Percentiles rank a stretch among this genome's conserved stretches.
Conservation (phyloP, 2,329 filamentous ascomycete genomes). For the Trichoderma endophyticum region DNA sequence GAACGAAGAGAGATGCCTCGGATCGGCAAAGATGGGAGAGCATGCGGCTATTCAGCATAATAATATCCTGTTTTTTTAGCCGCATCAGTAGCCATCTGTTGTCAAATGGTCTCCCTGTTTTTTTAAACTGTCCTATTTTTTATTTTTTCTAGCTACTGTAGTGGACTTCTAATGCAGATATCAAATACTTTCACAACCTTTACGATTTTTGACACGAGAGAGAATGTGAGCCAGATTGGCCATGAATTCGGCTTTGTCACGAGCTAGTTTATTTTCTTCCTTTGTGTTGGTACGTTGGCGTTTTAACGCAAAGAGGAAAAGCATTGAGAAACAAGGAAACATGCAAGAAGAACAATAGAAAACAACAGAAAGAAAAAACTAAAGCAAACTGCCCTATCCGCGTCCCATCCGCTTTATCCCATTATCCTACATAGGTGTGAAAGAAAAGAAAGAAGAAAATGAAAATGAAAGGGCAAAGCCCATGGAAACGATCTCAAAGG, state of each 20-base stretch:
- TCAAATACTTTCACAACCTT: slow-evolving; percentile 45
- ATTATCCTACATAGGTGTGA: slow-evolving; percentile 1
- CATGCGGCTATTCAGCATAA: slow-evolving; percentile 21
- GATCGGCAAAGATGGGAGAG: slow-evolving; percentile 16
- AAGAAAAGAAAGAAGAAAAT: neutral
- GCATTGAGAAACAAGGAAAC: neutral
- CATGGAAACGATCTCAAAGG: neutral
- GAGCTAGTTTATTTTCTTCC: neutral
- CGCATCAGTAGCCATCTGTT: slow-evolving; percentile 32
- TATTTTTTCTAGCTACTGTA: slow-evolving; percentile 51
- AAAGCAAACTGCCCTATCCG: neutral
- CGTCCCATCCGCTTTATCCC: neutral
- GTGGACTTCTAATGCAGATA: slow-evolving; percentile 63
- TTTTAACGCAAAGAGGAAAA: neutral
- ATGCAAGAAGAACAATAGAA: neutral
- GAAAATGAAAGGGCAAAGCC: neutral
- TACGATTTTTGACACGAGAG: neutral
- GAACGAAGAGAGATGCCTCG: slow-evolving; percentile 21
- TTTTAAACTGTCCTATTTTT: slow-evolving; percentile 24
- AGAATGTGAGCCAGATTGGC: neutral
- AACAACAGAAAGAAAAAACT: neutral
- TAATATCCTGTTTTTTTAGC: slow-evolving; percentile 21
- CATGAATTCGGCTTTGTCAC: neutral
- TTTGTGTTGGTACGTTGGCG: neutral
- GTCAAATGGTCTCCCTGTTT: slow-evolving; percentile 28